Evolutionary conservation across 2,329 filamentous ascomycete genomes (phyloP).

Genomic region (Ceratocystis papillata): DNA sequence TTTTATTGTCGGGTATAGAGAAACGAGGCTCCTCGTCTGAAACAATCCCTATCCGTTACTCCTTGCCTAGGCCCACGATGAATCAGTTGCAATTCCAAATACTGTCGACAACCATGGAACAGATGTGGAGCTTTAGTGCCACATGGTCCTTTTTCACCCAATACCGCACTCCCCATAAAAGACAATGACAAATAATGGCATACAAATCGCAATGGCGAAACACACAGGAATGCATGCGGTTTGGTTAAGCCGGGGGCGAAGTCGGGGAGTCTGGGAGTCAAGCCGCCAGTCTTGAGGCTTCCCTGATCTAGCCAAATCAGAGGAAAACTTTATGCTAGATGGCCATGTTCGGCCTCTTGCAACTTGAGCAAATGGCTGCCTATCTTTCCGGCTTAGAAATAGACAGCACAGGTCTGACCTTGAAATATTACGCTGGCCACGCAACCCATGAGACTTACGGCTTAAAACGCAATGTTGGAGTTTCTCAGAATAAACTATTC

Average conservation of each 20-base stretch:
- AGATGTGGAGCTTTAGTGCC: background rate
- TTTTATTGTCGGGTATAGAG: background rate
- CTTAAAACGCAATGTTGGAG: background rate
- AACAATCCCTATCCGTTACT: background rate
- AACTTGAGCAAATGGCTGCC: background rate
- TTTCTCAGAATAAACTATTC: background rate
- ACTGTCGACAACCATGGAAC: background rate
- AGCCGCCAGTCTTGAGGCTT: background rate
- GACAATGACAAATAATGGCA: constrained; percentile 3
- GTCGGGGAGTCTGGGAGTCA: background rate
- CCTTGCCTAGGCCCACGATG: background rate
- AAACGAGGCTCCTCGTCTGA: background rate
- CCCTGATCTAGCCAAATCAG: background rate
- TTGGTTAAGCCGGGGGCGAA: background rate
- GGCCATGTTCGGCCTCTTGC: background rate
- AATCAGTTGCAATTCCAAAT: background rate
- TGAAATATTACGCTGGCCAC: background rate
- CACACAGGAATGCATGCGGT: background rate
- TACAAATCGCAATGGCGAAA: background rate
- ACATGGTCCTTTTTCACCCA: background rate
- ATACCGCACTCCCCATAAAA: background rate
- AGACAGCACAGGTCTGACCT: background rate
- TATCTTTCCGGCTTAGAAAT: background rate
- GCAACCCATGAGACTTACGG: background rate
- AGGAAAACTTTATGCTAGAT: background rate